Percentiles rank a stretch among this genome's conserved stretches.
Conservation (phyloP, 2,329 filamentous ascomycete genomes). For the Aspergillus arachidicola region DNA sequence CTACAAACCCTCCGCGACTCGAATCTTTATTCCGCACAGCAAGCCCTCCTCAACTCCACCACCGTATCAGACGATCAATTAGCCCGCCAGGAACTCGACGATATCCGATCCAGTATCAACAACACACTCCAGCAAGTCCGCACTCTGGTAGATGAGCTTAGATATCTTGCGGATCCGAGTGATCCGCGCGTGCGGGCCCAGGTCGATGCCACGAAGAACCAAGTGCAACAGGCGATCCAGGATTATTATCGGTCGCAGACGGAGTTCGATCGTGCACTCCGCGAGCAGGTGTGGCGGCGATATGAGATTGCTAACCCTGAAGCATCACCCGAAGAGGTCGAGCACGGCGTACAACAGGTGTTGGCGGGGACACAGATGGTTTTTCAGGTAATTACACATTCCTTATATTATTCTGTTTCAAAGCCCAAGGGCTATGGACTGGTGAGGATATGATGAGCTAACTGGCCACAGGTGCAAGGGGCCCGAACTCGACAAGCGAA, state of each 20-base stretch:
- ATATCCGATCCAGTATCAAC: conserved; percentile 1
- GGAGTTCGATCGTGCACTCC: conserved; percentile 6
- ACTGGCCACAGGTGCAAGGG: conserved; percentile 13
- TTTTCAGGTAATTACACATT: background rate
- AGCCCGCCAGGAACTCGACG: conserved; percentile 1
- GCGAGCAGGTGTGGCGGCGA: conserved; percentile 14
- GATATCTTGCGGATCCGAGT: conserved; percentile 1
- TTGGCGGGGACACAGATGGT: background rate
- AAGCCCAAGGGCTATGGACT: background rate
- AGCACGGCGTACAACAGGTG: conserved; percentile 13
- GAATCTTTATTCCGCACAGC: conserved; percentile 14
- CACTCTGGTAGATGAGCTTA: background rate
- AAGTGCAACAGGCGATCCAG: background rate
- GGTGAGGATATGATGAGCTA: background rate
- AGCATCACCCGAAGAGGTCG: conserved; percentile 10
- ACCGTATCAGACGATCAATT: conserved; percentile 12
- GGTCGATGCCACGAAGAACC: conserved; percentile 6
- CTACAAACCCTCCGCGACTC: background rate
- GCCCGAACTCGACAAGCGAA: conserved; percentile 11
- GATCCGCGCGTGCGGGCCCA: conserved; percentile 12
- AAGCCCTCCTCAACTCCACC: conserved; percentile 15
- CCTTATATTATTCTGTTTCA: no score
- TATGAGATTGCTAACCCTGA: conserved; percentile 15
- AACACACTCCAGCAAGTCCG: background rate
- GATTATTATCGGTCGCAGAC: background rate